Evolutionary conservation across 495 filamentous ascomycete species (phyloP), one percentile per base, ranked within the genome.

Genomic region (Lophiotrema nucula): DNA sequence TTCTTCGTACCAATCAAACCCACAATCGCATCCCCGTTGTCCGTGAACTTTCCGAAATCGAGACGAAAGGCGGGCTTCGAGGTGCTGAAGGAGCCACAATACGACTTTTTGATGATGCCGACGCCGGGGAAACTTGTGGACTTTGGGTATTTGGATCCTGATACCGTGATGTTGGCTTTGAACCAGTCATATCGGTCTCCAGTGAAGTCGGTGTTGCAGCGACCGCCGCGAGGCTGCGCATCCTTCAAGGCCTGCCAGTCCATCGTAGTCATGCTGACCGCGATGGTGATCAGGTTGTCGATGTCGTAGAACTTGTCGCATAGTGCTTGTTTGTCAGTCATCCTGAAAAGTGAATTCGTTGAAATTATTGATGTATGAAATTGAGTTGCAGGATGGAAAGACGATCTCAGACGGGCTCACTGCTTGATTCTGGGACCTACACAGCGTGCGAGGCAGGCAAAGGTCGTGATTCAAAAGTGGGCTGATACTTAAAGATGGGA

Each of bases 31-130:
- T 44, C 33, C 52, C 46, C 52, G 37, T 55, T 55, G 18, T 4
- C 38, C 22, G 27, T 12, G 37, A 15, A 45, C 16, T 46, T 22
- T 1, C 39, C 19, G 22, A 45, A 55, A 26, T 55, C 52, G 37
- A 55, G 24, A 13, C 52, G 18, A 1, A 55, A 26, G n/a, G 52
- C 44, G 0, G 52, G 52, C 24, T 55, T 55, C 4, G 21, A 45
- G 19, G 38, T 55, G 41, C 52, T 55, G 52, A 55, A 55, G 27
- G 52, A 55, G 31, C 52, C 52, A 35, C 39, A 44, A 21, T 31
- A 55, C 2, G 52, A 55, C 23, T 55, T 55, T 28, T 55, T 55
- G 52, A 55, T 55, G 24, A 55, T 44, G 13, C 52, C 52, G 3
- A 55, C 38, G 52, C 15, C 35, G 38, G 52, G 26, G 28, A 55